Evolutionary conservation across 2,329 filamentous ascomycete species (phyloP).

Genomic region (Calonectria henricotiae): DNA sequence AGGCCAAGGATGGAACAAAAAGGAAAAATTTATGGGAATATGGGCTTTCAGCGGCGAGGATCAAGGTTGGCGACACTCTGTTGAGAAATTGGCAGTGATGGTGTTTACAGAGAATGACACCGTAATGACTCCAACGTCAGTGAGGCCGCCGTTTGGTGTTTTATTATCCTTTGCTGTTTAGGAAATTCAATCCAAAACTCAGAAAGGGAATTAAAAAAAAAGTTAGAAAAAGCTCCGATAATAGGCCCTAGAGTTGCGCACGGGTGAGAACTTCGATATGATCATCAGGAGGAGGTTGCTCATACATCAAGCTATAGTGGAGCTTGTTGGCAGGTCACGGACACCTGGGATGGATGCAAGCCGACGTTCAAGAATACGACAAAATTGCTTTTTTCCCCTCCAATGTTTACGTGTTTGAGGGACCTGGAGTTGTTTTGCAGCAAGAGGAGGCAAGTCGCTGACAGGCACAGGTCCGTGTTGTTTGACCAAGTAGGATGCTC

Average conservation of each 20-base stretch:
- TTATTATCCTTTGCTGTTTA: neutral
- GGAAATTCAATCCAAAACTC: neutral
- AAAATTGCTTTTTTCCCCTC: constrained; percentile 1
- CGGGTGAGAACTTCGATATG: neutral
- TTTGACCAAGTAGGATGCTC: neutral
- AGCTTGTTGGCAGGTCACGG: constrained; percentile 1
- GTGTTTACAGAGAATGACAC: neutral
- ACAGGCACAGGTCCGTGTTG: neutral
- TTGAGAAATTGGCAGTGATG: constrained; percentile 52
- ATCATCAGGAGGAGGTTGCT: neutral
- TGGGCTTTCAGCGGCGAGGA: constrained; percentile 48
- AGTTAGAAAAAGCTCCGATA: neutral
- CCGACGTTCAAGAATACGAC: neutral
- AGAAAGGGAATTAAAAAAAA: too few relatives aligned
- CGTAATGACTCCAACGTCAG: neutral
- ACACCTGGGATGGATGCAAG: neutral
- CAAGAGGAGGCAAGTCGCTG: neutral
- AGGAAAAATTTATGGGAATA: constrained; percentile 56
- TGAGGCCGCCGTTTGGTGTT: neutral
- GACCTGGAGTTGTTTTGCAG: neutral
- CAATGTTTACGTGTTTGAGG: neutral
- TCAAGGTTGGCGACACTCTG: constrained; percentile 51
- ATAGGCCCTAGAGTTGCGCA: constrained; percentile 4
- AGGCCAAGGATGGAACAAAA: constrained; percentile 54
- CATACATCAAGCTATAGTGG: constrained; percentile 13